phyloP scores from a whole-genome alignment of 768 basidiomycete species.

The Boletus fagicola region DNA sequence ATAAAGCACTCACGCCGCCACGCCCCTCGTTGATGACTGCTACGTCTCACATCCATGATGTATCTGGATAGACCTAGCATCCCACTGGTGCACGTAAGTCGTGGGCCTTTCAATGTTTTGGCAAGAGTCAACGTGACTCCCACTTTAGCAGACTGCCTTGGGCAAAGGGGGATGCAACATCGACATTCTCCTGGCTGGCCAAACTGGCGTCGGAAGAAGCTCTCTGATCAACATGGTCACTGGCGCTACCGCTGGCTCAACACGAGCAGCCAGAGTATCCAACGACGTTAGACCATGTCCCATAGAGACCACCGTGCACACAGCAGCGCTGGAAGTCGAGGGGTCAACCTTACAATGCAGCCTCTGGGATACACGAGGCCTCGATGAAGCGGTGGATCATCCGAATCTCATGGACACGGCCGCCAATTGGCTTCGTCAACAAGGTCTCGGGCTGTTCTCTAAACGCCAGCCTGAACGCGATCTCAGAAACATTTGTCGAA shows the following conservation, averaged over 20 bases:
- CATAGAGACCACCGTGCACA: constrained; percentile 21
- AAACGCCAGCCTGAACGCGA: constrained; percentile 23
- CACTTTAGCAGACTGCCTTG: neutral
- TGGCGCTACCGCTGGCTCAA: constrained; percentile 13
- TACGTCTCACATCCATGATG: constrained; percentile 1
- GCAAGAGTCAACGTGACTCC: neutral
- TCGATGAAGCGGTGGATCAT: constrained; percentile 27
- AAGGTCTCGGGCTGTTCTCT: constrained; percentile 17
- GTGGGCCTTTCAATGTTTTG: neutral
- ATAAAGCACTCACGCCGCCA: constrained; percentile 1
- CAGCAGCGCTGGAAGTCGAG: neutral
- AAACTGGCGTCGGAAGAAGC: constrained; percentile 31
- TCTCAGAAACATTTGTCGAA: constrained; percentile 20
- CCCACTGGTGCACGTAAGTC: constrained; percentile 6
- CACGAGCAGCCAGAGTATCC: constrained; percentile 19
- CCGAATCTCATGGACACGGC: constrained; percentile 21
- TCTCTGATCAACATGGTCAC: constrained; percentile 29
- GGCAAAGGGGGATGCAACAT: neutral
- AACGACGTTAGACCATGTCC: constrained; percentile 27
- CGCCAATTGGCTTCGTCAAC: constrained; percentile 21
- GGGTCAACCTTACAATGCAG: constrained; percentile 11
- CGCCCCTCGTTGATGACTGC: neutral
- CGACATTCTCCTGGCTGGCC: constrained; percentile 25
- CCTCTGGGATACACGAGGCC: constrained; percentile 30
- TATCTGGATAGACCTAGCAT: neutral